phyloP scores from a whole-genome alignment of 2,329 filamentous ascomycete species.

The Lasiodiplodia theobromae region DNA sequence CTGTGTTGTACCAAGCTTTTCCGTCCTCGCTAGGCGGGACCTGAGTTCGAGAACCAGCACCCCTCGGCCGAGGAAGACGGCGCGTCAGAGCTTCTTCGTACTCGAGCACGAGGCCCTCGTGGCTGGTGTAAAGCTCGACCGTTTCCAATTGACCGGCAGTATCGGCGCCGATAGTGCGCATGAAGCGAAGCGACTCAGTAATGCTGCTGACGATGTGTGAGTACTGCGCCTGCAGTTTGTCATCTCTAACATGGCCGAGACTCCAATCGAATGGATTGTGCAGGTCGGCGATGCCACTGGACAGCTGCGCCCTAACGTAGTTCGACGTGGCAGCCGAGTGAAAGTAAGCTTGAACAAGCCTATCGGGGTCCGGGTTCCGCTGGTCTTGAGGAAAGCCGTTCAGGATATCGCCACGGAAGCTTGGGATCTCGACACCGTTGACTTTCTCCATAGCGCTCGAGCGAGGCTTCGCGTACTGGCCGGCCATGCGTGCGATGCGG shows the following conservation, averaged over 20 bases:
- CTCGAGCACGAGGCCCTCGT: slow-evolving; percentile 91
- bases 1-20: slow-evolving; percentile 88
- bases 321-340: slow-evolving; percentile 95
- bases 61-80: slow-evolving; percentile 69
- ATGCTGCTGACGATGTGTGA: slow-evolving; percentile 83
- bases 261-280: slow-evolving; percentile 95
- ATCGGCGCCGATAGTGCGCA: slow-evolving; percentile 90
- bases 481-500: slow-evolving; percentile 93
- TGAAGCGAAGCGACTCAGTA: slow-evolving; percentile 90
- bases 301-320: slow-evolving; percentile 83
- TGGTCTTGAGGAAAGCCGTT: slow-evolving; percentile 85
- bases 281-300: slow-evolving; percentile 90
- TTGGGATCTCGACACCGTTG: slow-evolving; percentile 80
- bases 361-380: slow-evolving; percentile 78
- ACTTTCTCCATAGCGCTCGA: slow-evolving; percentile 86
- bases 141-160: slow-evolving; percentile 84
- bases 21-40: slow-evolving; percentile 40
- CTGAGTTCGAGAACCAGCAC: slow-evolving; percentile 40
- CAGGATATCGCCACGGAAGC: slow-evolving; percentile 93
- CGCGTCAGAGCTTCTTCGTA: slow-evolving; percentile 92
- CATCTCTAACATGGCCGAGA: slow-evolving; percentile 87
- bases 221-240: slow-evolving; percentile 85
- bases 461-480: slow-evolving; percentile 95
- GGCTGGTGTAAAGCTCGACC: slow-evolving; percentile 93
- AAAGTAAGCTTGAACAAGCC: slow-evolving; percentile 91